phyloP scores from a whole-genome alignment of 2,329 filamentous ascomycete species.

The Coniochaeta sp. region DNA sequence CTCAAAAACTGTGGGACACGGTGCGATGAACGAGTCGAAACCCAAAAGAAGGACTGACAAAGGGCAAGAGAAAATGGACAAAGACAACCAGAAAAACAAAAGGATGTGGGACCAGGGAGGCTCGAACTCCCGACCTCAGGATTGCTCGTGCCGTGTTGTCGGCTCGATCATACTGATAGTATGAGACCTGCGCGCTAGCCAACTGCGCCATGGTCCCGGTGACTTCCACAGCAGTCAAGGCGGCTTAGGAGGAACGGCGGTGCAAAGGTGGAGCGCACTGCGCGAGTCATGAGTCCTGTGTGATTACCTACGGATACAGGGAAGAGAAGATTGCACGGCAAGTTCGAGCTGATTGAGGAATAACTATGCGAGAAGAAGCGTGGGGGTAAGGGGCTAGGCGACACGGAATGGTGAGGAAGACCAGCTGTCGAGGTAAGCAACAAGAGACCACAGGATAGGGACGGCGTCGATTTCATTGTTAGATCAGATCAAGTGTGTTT shows the following conservation, averaged over 20 bases:
- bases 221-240: not conserved
- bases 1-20: not conserved
- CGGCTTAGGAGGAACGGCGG: not conserved
- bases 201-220: not conserved
- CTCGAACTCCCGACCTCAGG: not conserved
- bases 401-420: no score
- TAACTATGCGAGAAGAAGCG: no score
- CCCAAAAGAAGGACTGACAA: not conserved
- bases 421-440: no score
- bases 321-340: no score
- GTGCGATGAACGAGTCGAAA: not conserved
- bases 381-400: no score
- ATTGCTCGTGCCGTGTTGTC: not conserved
- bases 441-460: no score
- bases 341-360: no score
- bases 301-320: no score
- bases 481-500: no score
- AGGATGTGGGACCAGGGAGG: not conserved
- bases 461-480: no score
- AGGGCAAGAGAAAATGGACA: not conserved
- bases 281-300: not conserved
- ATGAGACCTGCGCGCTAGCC: not conserved
- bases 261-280: not conserved
- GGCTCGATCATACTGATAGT: not conserved
- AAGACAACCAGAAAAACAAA: not conserved